Percentiles rank a stretch among this genome's conserved stretches.
Conservation (phyloP, 176 grass and related monocot genomes). For the Eleusine coracana region DNA sequence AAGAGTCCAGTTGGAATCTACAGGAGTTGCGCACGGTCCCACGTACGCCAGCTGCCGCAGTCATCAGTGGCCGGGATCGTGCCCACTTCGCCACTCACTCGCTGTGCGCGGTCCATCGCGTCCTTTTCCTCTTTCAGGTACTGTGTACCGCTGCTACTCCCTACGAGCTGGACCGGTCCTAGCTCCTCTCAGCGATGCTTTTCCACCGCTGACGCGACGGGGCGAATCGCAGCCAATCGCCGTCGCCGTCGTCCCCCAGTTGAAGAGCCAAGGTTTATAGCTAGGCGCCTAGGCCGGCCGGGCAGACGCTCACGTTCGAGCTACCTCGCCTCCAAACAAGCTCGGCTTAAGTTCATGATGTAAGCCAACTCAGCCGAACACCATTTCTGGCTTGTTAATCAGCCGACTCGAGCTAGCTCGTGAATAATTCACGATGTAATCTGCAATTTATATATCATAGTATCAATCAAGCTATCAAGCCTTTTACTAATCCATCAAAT, state of each 20-base stretch:
- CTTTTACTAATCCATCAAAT: no score
- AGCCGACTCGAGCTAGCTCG: no score
- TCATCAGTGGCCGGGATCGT: neutral
- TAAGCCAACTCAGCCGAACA: no score
- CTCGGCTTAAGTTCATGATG: no score
- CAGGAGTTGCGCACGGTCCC: conserved; percentile 36
- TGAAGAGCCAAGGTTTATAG: neutral
- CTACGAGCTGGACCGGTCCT: neutral
- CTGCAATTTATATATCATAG: no score
- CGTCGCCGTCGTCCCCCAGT: neutral
- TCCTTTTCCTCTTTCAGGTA: conserved; percentile 11
- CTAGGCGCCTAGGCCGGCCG: no score
- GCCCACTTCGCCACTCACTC: conserved; percentile 13
- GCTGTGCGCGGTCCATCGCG: conserved; percentile 3
- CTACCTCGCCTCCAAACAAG: no score
- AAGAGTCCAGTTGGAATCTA: conserved; percentile 9
- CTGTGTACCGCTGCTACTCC: neutral
- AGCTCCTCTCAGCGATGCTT: neutral
- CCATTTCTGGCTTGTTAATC: no score
- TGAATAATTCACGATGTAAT: no score
- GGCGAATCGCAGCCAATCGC: conserved; percentile 8
- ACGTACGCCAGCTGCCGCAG: neutral
- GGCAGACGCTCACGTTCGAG: no score
- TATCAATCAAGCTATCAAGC: no score
- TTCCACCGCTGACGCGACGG: conserved; percentile 19